Conservation (phyloP, 108 stramenopile genomes). For the Conticribra guillardii region DNA sequence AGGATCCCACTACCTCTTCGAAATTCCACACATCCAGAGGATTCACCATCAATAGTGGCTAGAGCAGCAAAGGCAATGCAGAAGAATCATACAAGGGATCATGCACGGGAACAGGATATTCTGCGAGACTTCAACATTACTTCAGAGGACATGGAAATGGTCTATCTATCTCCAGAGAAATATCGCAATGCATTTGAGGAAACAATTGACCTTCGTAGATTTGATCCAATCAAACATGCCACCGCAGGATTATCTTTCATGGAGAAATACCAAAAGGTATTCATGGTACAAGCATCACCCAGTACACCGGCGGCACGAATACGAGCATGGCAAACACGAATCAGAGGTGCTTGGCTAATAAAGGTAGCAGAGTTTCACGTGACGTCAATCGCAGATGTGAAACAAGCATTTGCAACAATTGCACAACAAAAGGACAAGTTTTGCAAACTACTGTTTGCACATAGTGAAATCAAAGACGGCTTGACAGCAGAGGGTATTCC, state of each 20-base stretch:
- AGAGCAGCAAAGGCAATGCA: too few species aligned
- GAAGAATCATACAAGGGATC: too few species aligned
- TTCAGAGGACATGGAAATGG: not conserved
- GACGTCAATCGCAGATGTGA: not conserved
- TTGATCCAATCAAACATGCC: not conserved
- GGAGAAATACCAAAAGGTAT: not conserved
- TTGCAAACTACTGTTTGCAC: not conserved
- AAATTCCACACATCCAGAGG: too few species aligned
- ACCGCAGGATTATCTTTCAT: not conserved
- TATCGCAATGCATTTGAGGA: conserved; percentile 4
- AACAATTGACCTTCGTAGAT: not conserved
- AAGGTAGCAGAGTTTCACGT: not conserved
- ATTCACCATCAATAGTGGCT: too few species aligned
- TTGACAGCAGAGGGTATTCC: not conserved
- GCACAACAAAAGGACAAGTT: not conserved
- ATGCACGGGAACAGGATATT: conserved; percentile 1
- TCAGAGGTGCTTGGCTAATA: not conserved
- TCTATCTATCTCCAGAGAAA: conserved; percentile 6
- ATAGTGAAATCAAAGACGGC: not conserved
- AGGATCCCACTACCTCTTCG: too few species aligned
- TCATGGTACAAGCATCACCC: not conserved
- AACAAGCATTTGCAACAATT: not conserved
- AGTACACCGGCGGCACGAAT: not conserved
- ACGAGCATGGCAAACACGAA: not conserved
- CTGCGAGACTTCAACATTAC: not conserved